These are phyloP conservation scores for Boeremia exigua DNA, from an alignment of 2,329 filamentous ascomycete species.

Conservation along the genomic window DNA sequence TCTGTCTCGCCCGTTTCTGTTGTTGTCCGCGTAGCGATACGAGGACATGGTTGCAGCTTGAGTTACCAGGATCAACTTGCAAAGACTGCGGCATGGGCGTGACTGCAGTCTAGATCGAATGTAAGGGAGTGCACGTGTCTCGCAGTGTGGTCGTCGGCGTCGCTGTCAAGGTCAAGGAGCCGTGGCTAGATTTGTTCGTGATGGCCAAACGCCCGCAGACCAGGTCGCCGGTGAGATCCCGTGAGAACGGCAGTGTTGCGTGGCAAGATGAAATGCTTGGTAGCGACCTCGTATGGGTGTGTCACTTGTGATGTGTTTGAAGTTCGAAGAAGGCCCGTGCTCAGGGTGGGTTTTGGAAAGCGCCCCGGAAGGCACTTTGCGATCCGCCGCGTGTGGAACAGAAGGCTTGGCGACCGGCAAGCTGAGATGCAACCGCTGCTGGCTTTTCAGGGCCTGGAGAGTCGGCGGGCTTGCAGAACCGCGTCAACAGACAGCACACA, in stretches of 20 bases:
- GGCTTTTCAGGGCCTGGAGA: slow-evolving; percentile 19
- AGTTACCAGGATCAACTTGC: background rate
- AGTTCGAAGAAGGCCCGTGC: slow-evolving; percentile 20
- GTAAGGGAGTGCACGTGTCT: background rate
- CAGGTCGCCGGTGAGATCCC: background rate
- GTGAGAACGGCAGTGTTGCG: background rate
- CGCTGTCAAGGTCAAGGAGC: background rate
- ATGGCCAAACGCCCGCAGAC: background rate
- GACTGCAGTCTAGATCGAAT: background rate
- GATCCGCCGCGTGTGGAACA: slow-evolving; percentile 25
- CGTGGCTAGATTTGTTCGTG: background rate
- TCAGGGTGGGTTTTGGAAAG: slow-evolving; percentile 24
- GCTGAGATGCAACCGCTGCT: slow-evolving; percentile 39
- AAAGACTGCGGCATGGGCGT: slow-evolving; percentile 10
- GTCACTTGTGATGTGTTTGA: slow-evolving; percentile 13
- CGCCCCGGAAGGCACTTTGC: slow-evolving; percentile 10
- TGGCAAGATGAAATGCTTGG: background rate
- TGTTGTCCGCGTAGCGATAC: slow-evolving; percentile 44
- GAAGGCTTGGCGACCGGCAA: slow-evolving; percentile 29
- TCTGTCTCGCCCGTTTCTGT: slow-evolving; percentile 51
- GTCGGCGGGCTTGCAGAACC: slow-evolving; percentile 16
- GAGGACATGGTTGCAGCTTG: slow-evolving; percentile 39
- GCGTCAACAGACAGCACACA: slow-evolving; percentile 16
- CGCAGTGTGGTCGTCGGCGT: background rate
- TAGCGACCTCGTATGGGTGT: background rate